Conservation (phyloP, 331 rosid species). For the Prunus yedoensis region DNA sequence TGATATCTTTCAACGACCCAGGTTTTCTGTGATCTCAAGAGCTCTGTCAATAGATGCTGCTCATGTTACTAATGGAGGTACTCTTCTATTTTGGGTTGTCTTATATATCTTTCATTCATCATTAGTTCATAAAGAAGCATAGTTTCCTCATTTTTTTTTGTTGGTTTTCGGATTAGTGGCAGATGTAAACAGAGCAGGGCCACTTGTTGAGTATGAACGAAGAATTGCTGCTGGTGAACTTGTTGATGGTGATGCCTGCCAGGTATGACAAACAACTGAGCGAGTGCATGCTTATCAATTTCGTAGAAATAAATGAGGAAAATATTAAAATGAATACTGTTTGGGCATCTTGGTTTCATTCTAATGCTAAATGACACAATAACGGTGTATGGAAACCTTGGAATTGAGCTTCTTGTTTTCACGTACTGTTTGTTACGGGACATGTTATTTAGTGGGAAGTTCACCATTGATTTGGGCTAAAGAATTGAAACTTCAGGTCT, state of each 20-base stretch:
- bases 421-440: neutral
- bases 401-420: neutral
- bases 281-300: conserved; percentile 3
- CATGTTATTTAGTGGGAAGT: neutral
- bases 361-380: neutral
- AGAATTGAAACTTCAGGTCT: neutral
- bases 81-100: conserved; percentile 1
- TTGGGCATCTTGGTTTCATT: neutral
- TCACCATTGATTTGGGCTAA: neutral
- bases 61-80: conserved; percentile 62
- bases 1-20: conserved; percentile 25
- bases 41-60: conserved; percentile 50
- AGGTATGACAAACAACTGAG: conserved; percentile 47
- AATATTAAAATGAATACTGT: neutral
- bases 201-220: conserved; percentile 92
- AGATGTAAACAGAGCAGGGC: conserved; percentile 62
- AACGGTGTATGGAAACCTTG: neutral
- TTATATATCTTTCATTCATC: neutral
- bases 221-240: conserved; percentile 78
- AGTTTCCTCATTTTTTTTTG: conserved; percentile 3
- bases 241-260: conserved; percentile 79
- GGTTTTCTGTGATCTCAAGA: conserved; percentile 39
- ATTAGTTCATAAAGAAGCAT: neutral
- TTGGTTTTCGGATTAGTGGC: conserved; percentile 27
- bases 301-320: neutral